Conservation (phyloP, 2,329 filamentous ascomycete species). For the Ceratocystis diversiconidia region DNA sequence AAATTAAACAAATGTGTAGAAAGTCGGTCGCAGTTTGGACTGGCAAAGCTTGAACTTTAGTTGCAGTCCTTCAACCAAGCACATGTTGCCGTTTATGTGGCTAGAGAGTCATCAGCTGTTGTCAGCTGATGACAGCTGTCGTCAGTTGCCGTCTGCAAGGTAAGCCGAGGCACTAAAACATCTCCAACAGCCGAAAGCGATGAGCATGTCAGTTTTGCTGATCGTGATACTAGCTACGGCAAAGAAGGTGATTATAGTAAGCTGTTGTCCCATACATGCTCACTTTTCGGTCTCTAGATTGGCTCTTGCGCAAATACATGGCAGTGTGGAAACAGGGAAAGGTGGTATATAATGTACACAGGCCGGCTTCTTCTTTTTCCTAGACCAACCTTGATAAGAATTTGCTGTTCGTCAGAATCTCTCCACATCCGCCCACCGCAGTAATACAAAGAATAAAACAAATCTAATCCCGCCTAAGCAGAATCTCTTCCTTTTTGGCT, state of each 20-base stretch:
- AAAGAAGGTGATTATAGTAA: not conserved
- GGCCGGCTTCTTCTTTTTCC: not conserved
- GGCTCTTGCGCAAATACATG: not conserved
- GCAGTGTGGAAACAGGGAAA: not conserved
- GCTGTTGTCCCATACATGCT: not conserved
- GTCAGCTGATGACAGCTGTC: not conserved
- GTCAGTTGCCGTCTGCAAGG: not conserved
- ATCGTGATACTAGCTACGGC: not conserved
- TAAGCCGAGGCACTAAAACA: not conserved
- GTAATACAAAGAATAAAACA: not conserved
- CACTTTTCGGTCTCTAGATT: not conserved
- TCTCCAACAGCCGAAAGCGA: not conserved
- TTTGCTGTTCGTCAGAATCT: not conserved
- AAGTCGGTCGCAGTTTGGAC: not conserved
- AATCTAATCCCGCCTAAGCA: not conserved
- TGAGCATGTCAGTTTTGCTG: not conserved
- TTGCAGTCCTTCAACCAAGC: not conserved
- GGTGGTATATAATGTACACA: conserved; percentile 2
- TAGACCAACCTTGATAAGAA: not conserved
- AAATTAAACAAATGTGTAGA: not conserved
- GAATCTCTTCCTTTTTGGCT: not conserved
- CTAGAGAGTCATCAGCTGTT: not conserved
- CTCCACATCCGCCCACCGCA: not conserved
- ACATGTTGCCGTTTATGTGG: not conserved
- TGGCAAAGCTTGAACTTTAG: not conserved